Evolutionary conservation across 306 rosid species (phyloP), one percentile per base, ranked within the genome.

Genomic region (Neltuma alba): DNA sequence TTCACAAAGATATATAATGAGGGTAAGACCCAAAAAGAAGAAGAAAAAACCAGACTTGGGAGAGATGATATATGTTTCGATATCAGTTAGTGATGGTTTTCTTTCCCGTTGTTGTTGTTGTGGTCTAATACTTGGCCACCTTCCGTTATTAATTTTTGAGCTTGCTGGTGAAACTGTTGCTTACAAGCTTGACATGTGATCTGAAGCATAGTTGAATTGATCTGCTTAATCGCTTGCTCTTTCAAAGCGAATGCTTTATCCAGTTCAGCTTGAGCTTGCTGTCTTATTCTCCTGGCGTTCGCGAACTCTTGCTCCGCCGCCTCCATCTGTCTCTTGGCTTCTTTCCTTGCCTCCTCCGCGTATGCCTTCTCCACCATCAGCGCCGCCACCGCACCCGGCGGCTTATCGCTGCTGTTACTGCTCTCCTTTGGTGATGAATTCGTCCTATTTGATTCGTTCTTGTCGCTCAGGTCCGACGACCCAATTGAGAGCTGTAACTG

Each of bases 181-280:
- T 88, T 92, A 76, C 99, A 96, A 72, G 91, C 76, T 15, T 89
- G 97, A 72, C 99, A 93, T n/a, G 99, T 96, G 85, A 96, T 87
- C 77, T 93, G 98, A 30, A 93, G 94, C 81, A 96, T 75, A 15
- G 96, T 90, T 2, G 98, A 96, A 80, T 89, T 91, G 55, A 96
- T 86, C 79, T 88, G 90, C 62, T 90, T 91, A 60, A 88, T 78
- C 30, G 98, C 99, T 50, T 88, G 92, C 36, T 89, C 89, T 77
- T 93, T 93, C 42, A 96, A 76, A 9, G 91, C 86, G 7, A 81
- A 90, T 1, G 99, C 99, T 75, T 82, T 93, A 75, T 93, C 97
- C 5, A 93, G 78, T 79, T 96, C 99, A 3, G 75, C 77, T 30
- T 88, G 94, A 6, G 99, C 99, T 70, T 92, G 97, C 45, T 91